phyloP scores from a whole-genome alignment of 345 rosid genomes.

The Iberis pinnata region DNA sequence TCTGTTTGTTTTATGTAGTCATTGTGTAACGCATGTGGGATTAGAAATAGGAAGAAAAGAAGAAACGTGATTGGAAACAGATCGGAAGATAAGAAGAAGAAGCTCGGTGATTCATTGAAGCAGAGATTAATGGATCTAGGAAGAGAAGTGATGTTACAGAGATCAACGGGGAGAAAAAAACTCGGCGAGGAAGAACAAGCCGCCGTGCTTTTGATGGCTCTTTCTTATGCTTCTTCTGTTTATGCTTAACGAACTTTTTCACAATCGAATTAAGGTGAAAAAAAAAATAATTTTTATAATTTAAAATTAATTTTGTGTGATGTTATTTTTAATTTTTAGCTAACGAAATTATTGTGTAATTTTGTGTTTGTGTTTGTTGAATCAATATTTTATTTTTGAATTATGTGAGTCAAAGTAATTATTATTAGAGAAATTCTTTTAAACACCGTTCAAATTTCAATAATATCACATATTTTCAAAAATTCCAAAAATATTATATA shows the following conservation, averaged over 20 bases:
- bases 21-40: constrained; percentile 93
- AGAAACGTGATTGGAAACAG: constrained; percentile 46
- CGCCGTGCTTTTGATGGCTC: constrained; percentile 81
- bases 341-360: constrained; percentile 30
- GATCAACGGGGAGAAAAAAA: constrained; percentile 41
- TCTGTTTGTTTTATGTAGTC: constrained; percentile 44
- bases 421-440: too few species aligned
- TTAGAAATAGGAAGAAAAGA: constrained; percentile 86
- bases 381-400: constrained; percentile 8
- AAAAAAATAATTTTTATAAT: not conserved
- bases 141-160: constrained; percentile 51
- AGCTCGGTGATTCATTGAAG: constrained; percentile 53
- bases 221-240: constrained; percentile 65
- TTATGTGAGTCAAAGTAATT: not conserved
- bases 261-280: not conserved
- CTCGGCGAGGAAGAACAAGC: constrained; percentile 90
- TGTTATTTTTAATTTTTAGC: not conserved
- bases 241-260: constrained; percentile 34
- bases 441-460: too few species aligned
- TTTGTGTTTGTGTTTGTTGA: constrained; percentile 5
- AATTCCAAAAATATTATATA: too few species aligned
- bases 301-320: constrained; percentile 16
- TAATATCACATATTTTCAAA: too few species aligned
- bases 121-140: constrained; percentile 57
- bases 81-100: constrained; percentile 46